A percentile compares a stretch with the other conserved stretches of the same genome.
Evolutionary conservation across 352 stramenopile genomes (phyloP).

Genomic region (Aphanomyces euteiches): DNA sequence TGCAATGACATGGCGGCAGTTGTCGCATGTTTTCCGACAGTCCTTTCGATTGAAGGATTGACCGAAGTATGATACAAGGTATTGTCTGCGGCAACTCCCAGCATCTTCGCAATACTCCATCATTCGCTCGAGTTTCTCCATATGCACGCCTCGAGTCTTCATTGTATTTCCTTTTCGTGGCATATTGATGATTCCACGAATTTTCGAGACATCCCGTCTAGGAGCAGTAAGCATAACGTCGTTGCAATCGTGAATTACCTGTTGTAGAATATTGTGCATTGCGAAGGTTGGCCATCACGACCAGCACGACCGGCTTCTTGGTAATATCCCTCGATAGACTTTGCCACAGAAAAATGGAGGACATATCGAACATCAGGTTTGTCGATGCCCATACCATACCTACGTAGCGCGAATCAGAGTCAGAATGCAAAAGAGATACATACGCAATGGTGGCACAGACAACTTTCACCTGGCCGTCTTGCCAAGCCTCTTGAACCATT

Average conservation of each 20-base stretch:
- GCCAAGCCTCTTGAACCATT: constrained; percentile 28
- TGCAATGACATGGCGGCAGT: constrained; percentile 29
- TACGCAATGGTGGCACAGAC: constrained; percentile 31
- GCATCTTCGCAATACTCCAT: constrained; percentile 30
- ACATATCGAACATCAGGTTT: constrained; percentile 32
- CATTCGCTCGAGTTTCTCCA: constrained; percentile 29
- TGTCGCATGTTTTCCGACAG: constrained; percentile 27
- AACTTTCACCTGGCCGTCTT: constrained; percentile 24
- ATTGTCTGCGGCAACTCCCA: constrained; percentile 22
- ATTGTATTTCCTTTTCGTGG: constrained; percentile 31
- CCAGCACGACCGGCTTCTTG: constrained; percentile 29
- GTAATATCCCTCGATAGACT: constrained; percentile 33
- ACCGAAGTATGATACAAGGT: constrained; percentile 25
- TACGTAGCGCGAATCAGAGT: background rate
- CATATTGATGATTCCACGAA: constrained; percentile 31
- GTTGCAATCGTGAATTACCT: background rate
- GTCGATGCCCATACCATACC: constrained; percentile 33
- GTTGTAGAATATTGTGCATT: constrained; percentile 30
- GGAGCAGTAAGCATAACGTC: background rate
- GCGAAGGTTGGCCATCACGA: constrained; percentile 19
- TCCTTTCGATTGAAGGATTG: constrained; percentile 26
- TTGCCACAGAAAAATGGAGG: constrained; percentile 31
- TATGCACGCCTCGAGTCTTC: constrained; percentile 23
- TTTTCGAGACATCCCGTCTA: constrained; percentile 27
- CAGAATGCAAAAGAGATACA: background rate